Evolutionary conservation across 257 asterid genomes (phyloP), one percentile per base, ranked within the genome.

Genomic region (Schizonepeta tenuifolia): DNA sequence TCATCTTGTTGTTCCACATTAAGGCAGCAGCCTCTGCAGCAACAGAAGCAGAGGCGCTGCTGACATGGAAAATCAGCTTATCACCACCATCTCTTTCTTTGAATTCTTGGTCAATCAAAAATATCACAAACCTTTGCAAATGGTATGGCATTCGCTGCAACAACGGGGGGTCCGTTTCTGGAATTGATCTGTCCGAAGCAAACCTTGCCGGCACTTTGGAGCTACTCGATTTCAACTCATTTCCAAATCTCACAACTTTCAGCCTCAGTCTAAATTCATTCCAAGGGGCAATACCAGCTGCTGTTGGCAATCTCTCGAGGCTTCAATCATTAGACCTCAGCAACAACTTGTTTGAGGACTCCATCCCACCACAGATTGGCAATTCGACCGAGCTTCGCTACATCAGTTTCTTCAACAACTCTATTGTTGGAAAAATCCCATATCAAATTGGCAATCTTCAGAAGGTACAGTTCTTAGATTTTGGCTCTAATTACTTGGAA

Each of bases 141-240:
- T 92, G 98, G 98, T 71, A 70, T 14, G 91, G 85, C 58, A 72
- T 90, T 51, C 59, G 18, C 17, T 93, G 98, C 87, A 80, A 82
- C 57, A 6, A 5, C 1, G 76, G 49, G 0, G 83, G 81, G 21
- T 79, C 86, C 0, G 70, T 93, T 61, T 81, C 92, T 2, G 71
- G 43, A 53, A 77, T 93, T 40, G 74, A 81, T 36, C 73, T 93
- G 5, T 64, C 86, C 6, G 62, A 47, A 67, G 67, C 81, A 36
- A 31, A 50, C 70, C 83, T 93, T n/a, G 44, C 51, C 0, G 94
- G 92, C 55, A 78, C 81, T 4, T 69, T 90, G 46, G 79, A 75
- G 21, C 73, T 43, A 0, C 77, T 93, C 6, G 78, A 89, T 33
- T 84, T 91, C 78, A 51, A 75, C 43, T 72, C 83, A 2, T 56